Conservation (phyloP, 2,329 filamentous ascomycete genomes). For the Onygenales sp. region DNA sequence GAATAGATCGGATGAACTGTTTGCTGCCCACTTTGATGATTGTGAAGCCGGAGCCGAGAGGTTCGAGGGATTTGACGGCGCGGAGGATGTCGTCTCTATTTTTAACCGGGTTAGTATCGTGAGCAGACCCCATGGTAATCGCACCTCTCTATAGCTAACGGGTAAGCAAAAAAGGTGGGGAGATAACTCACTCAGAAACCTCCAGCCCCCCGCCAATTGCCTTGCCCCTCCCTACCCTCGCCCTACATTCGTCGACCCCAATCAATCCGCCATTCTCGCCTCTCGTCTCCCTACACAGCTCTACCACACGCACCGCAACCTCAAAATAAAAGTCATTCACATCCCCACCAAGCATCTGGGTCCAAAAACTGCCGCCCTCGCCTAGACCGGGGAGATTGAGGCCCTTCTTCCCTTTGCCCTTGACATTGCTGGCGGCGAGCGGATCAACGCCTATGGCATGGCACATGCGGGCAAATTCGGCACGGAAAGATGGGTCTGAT, state of each 20-base stretch:
- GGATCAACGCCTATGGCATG: conserved; percentile 94
- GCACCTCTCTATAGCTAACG: not conserved
- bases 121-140: not conserved
- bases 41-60: conserved; percentile 79
- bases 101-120: not conserved
- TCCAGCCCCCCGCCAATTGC: conserved; percentile 66
- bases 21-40: conserved; percentile 75
- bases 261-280: conserved; percentile 90
- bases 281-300: conserved; percentile 78
- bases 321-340: conserved; percentile 99
- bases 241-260: conserved; percentile 68
- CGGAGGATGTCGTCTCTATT: conserved; percentile 75
- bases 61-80: conserved; percentile 76
- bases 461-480: conserved; percentile 98
- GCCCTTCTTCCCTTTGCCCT: conserved; percentile 39
- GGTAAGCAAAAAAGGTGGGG: conserved; percentile 1
- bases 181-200: conserved; percentile 57
- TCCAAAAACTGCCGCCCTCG: conserved; percentile 67
- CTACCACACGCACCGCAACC: conserved; percentile 88
- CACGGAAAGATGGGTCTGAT: conserved; percentile 86
- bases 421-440: conserved; percentile 57
- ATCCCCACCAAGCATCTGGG: conserved; percentile 78
- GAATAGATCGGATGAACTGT: conserved; percentile 82
- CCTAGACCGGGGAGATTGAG: conserved; percentile 21
- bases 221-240: conserved; percentile 61